Conservation (phyloP, 352 stramenopile genomes). For the Globisporangium echinulatum region DNA sequence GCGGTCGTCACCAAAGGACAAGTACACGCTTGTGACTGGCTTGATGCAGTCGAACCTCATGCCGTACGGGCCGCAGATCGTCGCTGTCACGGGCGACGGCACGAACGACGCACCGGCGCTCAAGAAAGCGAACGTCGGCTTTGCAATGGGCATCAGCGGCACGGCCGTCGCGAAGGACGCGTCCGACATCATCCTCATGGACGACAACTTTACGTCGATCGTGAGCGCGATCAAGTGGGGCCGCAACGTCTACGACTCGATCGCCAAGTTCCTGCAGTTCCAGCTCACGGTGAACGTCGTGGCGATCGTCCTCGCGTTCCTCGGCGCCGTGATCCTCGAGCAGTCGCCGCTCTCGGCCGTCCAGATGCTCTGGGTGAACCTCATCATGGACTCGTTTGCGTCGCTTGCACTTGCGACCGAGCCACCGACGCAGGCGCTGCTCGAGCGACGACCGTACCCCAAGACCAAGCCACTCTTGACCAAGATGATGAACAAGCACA, state of each 20-base stretch:
- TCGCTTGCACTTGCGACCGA: conserved; percentile 94
- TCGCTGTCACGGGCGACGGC: conserved; percentile 95
- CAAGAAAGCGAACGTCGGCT: conserved; percentile 95
- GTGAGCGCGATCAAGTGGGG: conserved; percentile 95
- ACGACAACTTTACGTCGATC: conserved; percentile 97
- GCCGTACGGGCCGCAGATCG: conserved; percentile 79
- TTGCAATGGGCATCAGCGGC: conserved; percentile 96
- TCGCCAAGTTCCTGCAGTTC: conserved; percentile 98
- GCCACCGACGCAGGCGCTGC: conserved; percentile 80
- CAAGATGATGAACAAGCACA: conserved; percentile 94
- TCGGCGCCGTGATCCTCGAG: conserved; percentile 76
- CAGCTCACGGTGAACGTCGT: conserved; percentile 97
- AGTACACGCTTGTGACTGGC: conserved; percentile 94
- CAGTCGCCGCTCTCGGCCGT: conserved; percentile 91
- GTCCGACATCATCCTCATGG: conserved; percentile 95
- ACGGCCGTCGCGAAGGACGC: conserved; percentile 94
- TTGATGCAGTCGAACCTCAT: conserved; percentile 81
- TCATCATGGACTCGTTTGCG: conserved; percentile 98
- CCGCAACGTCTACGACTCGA: conserved; percentile 95
- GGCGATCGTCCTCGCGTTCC: conserved; percentile 89
- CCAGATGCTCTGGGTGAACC: conserved; percentile 97
- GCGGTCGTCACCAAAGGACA: conserved; percentile 94
- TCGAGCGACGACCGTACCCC: conserved; percentile 90
- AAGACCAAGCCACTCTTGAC: conserved; percentile 92
- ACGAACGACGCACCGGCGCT: conserved; percentile 96